Evolutionary conservation across 1,284 basidiomycete genomes (phyloP), one percentile per base, ranked within the genome.

Genomic region (Malassezia cuniculi): DNA sequence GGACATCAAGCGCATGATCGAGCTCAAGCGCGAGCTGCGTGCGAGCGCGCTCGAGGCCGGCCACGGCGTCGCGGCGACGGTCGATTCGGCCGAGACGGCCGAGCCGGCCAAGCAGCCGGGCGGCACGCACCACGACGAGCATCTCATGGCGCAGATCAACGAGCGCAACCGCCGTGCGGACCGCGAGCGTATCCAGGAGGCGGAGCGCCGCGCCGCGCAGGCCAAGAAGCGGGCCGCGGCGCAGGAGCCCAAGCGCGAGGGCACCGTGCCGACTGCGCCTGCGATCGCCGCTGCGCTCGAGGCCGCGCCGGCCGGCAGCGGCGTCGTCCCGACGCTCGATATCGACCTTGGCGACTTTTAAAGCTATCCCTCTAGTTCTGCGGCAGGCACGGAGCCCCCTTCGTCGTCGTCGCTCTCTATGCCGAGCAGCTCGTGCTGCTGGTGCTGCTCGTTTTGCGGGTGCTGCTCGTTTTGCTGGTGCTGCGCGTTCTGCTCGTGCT

Each of bases 131-230:
- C 67, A 71, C 5, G 69, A 71, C 48, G 71, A 71, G 29, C 77
- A 78, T 44, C 70, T 76, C 52, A 73, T 89, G 21, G 76, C 80
- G 14, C 77, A 72, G 61, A 80, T 93, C 45, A 90, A 89, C 64
- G 84, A 87, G 68, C 76, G 84, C 36, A 90, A 94, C 65, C 75
- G 83, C 28, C 76, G 75, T 52, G 78, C 79, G 31, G 90, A 89
- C 45, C 58, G 78, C 47, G 84, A 85, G 54, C 75, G 77, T 1
- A 77, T 86, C 46, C 73, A 81, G 34, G 77, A 76, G 50, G 81
- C 83, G 0, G 85, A 89, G 68, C 61, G 78, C 1, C 58, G 57
- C 31, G 58, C 80, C 46, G 69, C 75, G 6, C 78, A 80, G 51
- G 78, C 80, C 47, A 75, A 80, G 36, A 26, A 15, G 19, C 16